Percentiles rank a stretch among this genome's conserved stretches.
phyloP scores from a whole-genome alignment of 352 stramenopile genomes.

The Pythium phragmitis region DNA sequence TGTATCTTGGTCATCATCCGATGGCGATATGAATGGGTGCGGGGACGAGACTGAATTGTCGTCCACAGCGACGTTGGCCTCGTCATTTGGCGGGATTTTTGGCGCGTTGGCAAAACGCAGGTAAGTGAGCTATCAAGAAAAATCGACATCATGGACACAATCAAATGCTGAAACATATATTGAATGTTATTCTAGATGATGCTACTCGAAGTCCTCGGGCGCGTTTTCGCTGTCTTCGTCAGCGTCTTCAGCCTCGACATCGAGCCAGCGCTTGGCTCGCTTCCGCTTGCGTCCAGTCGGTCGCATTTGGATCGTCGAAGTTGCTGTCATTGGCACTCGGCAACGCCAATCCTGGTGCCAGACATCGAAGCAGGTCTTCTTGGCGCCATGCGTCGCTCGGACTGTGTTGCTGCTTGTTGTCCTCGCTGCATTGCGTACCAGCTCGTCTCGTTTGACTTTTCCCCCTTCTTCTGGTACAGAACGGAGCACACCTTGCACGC shows the following conservation, averaged over 20 bases:
- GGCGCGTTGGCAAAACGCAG: no score
- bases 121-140: no score
- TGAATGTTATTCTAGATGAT: no score
- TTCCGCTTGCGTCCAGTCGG: background rate
- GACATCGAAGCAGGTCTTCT: conserved; percentile 15
- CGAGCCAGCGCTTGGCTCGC: background rate
- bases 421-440: conserved; percentile 7
- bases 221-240: background rate
- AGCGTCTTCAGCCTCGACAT: background rate
- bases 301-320: conserved; percentile 7
- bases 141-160: no score
- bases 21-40: background rate
- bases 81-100: no score
- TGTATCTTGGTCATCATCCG: background rate
- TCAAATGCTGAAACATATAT: no score
- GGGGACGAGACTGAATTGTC: no score
- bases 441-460: conserved; percentile 12
- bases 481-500: conserved; percentile 15
- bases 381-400: background rate
- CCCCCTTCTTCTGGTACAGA: background rate
- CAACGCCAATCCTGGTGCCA: conserved; percentile 18
- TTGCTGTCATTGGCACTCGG: background rate
- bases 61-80: no score
- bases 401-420: conserved; percentile 15
- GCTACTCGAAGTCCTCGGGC: no score